Percentiles rank a stretch among this genome's conserved stretches.
Conservation (phyloP, 306 rosid genomes). For the Lagenaria siceraria region DNA sequence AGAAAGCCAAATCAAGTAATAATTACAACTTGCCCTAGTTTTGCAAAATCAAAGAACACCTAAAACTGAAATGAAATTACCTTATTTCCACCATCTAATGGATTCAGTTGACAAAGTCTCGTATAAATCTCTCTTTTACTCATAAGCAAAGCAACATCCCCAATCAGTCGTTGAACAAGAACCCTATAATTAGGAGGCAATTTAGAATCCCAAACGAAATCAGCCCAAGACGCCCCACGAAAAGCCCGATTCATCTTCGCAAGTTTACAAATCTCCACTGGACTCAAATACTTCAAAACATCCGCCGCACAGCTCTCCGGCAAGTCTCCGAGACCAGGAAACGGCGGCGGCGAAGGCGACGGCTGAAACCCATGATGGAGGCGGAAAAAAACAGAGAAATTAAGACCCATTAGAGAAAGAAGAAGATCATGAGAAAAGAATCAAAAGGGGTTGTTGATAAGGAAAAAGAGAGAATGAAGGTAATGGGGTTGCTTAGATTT, state of each 20-base stretch:
- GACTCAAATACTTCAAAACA: constrained; percentile 53
- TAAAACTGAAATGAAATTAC: constrained; percentile 14
- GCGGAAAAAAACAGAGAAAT: constrained; percentile 15
- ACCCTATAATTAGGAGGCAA: constrained; percentile 48
- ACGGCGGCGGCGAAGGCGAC: constrained; percentile 13
- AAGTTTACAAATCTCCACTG: constrained; percentile 62
- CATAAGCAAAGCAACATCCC: constrained; percentile 24
- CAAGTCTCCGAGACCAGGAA: constrained; percentile 47
- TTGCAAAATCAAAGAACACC: neutral
- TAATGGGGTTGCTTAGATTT: neutral
- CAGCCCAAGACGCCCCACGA: constrained; percentile 71
- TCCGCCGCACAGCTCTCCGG: constrained; percentile 72
- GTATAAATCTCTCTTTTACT: constrained; percentile 57
- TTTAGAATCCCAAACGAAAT: constrained; percentile 89
- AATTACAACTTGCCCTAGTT: neutral
- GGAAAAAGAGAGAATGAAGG: neutral
- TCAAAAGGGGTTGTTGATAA: neutral
- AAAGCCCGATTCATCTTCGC: constrained; percentile 65
- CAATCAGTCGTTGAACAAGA: constrained; percentile 27
- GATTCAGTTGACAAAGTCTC: constrained; percentile 34
- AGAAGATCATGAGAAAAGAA: neutral
- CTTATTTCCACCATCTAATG: constrained; percentile 65
- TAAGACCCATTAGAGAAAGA: constrained; percentile 25
- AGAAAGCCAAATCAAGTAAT: too few species aligned
- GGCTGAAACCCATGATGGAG: constrained; percentile 12